A percentile compares a stretch with the other conserved stretches of the same genome.
phyloP scores from a whole-genome alignment of 257 asterid genomes.

The Nicotiana knightiana region DNA sequence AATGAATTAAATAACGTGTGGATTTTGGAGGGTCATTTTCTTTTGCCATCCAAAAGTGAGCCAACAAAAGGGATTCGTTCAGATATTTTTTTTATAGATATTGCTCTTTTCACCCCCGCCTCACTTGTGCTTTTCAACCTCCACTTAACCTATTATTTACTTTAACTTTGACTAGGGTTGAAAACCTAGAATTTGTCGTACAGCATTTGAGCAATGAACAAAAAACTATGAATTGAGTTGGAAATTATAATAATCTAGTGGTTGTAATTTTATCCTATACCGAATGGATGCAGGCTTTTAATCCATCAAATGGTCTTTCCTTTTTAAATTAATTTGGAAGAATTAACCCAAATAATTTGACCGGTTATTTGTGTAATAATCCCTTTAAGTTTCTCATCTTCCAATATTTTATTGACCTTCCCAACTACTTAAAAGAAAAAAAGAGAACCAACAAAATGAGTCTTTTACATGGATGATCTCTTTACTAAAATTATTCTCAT shows the following conservation, averaged over 20 bases:
- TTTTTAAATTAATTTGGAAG: background rate
- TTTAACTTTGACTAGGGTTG: background rate
- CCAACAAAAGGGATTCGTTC: slow-evolving; percentile 1
- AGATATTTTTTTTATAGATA: slow-evolving; percentile 13
- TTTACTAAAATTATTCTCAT: no score
- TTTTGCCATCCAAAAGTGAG: background rate
- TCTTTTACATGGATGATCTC: no score
- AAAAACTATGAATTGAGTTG: background rate
- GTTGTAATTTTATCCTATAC: background rate
- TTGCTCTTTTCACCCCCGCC: background rate
- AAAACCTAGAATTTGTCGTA: background rate
- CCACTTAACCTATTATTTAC: background rate
- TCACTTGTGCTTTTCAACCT: background rate
- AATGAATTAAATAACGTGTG: background rate
- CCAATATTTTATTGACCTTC: background rate
- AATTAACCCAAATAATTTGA: no score
- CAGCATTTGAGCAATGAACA: background rate
- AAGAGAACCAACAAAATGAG: background rate
- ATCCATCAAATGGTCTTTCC: background rate
- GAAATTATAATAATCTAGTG: background rate
- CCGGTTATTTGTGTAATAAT: no score
- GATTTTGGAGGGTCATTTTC: background rate
- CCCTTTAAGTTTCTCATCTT: background rate
- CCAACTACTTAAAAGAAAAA: background rate
- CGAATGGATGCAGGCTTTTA: background rate